phyloP scores from a whole-genome alignment of 2,329 filamentous ascomycete species.

The Westerdykella aurantiaca region DNA sequence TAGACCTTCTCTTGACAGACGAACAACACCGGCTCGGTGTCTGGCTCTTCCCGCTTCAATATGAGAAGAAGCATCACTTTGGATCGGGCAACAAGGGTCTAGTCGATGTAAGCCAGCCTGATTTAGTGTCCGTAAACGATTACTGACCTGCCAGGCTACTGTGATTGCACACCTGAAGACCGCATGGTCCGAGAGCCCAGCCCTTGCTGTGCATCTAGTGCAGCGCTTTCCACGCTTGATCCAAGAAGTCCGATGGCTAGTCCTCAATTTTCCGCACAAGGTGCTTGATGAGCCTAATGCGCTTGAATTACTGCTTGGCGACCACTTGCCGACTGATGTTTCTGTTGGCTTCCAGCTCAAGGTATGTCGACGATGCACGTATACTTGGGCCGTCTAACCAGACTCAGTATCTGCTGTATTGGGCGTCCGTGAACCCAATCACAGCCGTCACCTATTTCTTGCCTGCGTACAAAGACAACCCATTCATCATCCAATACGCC shows the following conservation, averaged over 20 bases:
- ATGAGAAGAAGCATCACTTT: conserved; percentile 52
- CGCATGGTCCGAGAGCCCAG: conserved; percentile 81
- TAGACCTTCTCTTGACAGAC: conserved; percentile 73
- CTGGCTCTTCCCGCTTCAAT: conserved; percentile 78
- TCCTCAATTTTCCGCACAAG: conserved; percentile 79
- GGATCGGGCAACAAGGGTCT: conserved; percentile 40
- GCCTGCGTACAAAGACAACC: conserved; percentile 83
- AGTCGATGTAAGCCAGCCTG: conserved; percentile 32
- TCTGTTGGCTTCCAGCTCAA: conserved; percentile 66
- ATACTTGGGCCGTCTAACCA: conserved; percentile 7
- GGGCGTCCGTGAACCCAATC: conserved; percentile 86
- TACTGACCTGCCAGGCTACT: conserved; percentile 41
- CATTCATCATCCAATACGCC: conserved; percentile 91
- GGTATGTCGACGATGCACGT: conserved; percentile 41
- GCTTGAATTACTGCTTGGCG: conserved; percentile 73
- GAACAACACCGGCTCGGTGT: conserved; percentile 79
- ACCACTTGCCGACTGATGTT: conserved; percentile 70
- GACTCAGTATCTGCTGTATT: conserved; percentile 76
- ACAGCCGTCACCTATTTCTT: conserved; percentile 91
- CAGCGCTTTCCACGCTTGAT: conserved; percentile 70
- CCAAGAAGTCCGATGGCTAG: conserved; percentile 69
- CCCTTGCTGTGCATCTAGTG: conserved; percentile 79
- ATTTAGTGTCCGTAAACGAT: not conserved
- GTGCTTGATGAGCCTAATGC: conserved; percentile 77
- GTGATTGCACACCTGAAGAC: conserved; percentile 64